Evolutionary conservation across 352 stramenopile species (phyloP), one percentile per base, ranked within the genome.

Genomic region (Phytopythium boreale): DNA sequence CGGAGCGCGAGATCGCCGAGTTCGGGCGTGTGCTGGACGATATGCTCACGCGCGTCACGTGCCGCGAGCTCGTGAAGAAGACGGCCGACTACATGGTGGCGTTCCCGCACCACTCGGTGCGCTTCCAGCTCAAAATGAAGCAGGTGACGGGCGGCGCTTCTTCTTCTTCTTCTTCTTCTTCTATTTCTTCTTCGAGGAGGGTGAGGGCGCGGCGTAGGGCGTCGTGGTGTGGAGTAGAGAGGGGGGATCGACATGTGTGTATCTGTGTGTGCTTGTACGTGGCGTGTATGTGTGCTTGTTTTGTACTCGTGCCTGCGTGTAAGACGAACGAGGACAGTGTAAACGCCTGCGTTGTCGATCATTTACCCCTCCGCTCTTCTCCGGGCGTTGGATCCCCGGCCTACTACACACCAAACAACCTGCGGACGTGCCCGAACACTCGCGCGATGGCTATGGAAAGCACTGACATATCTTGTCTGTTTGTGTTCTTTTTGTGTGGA

Each of bases 41-140:
- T 59, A 84, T 93, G 62, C 66, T 92, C 17, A 66, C 76, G 64
- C 84, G 82, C 61, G 81, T 92, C 9, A 88, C 82, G 19, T 82
- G 86, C 65, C 76, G 79, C 44, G 76, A 89, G n/a, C 71, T 93
- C n/a, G 84, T 93, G 36, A 70, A 80, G 12, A 75, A 85, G 61
- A 91, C 85, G 34, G 85, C 85, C 39, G 78, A 84, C 64, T 93
- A 87, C 65, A 89, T 93, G 72, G 77, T 75, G 57, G 63, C 74
- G 44, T 87, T 84, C 68, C 83, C 85, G 53, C 79, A 91, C 56
- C 85, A 93, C 63, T 71, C 83, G 56, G 63, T 89, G 49, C 83
- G 82, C 34, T 90, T 93, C 70, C 85, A 93, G 71, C 84, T 93
- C 80, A 93, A 93, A 69, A 88, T 93, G 76, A 93, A 93, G 80